Evolutionary conservation across 208 protist species (phyloP).

Genomic region (Entamoeba invadens): DNA sequence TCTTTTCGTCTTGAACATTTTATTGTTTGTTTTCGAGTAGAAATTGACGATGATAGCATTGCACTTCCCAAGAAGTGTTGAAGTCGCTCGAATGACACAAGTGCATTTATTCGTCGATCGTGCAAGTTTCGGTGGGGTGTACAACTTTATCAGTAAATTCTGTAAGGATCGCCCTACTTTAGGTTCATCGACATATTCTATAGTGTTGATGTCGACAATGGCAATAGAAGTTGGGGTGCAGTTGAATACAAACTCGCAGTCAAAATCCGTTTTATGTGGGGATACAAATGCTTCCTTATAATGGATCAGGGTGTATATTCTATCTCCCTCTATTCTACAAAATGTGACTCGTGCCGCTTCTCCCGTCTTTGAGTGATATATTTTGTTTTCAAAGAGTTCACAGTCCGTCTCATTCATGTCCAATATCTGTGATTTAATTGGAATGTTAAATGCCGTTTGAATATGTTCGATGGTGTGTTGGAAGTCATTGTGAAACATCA

Average conservation of each 20-base stretch:
- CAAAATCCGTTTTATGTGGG: not conserved
- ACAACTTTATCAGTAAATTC: not conserved
- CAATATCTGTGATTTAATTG: not conserved
- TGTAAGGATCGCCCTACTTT: not conserved
- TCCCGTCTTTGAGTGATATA: not conserved
- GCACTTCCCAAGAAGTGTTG: not conserved
- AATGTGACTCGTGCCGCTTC: not conserved
- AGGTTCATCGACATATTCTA: not conserved
- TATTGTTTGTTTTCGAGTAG: not conserved
- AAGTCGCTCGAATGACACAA: not conserved
- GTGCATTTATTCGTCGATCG: not conserved
- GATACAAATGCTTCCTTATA: not conserved
- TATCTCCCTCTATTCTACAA: not conserved
- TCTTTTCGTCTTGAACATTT: not conserved
- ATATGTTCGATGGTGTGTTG: not conserved
- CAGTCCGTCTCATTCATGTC: not conserved
- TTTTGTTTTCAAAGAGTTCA: not conserved
- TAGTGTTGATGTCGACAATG: not conserved
- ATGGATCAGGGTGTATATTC: not conserved
- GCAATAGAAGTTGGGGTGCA: not conserved
- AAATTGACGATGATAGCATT: not conserved
- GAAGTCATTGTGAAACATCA: not conserved
- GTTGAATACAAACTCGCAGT: not conserved
- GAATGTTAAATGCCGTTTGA: not conserved
- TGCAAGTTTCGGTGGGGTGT: not conserved